Conservation (phyloP, 805 yeast genomes). For the Citeromyces nyonsensis region DNA sequence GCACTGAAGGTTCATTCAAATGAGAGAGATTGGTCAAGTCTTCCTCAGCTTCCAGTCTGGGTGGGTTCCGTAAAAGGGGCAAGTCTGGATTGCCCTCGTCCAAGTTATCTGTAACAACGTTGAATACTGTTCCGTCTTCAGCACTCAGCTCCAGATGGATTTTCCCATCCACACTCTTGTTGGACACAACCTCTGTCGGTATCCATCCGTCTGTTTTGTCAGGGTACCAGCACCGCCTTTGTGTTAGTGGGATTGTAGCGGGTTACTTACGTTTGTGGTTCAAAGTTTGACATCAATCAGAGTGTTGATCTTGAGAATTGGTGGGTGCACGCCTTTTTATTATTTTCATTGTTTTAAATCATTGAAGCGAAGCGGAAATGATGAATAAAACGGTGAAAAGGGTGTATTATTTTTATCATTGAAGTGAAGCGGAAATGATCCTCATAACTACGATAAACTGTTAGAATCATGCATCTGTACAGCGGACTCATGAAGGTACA, state of each 20-base stretch:
- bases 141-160: constrained; percentile 32
- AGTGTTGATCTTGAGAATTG: too few relatives aligned
- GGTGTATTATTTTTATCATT: too few relatives aligned
- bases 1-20: constrained; percentile 89
- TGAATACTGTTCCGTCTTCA: constrained; percentile 32
- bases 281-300: too few relatives aligned
- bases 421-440: too few relatives aligned
- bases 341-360: too few relatives aligned
- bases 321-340: too few relatives aligned
- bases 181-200: constrained; percentile 42
- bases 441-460: too few relatives aligned
- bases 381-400: too few relatives aligned
- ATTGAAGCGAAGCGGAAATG: too few relatives aligned
- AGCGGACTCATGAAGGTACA: too few relatives aligned
- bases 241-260: background rate
- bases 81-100: constrained; percentile 39
- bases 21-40: constrained; percentile 88
- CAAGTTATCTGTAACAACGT: constrained; percentile 29
- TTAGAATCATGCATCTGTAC: too few relatives aligned
- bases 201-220: constrained; percentile 64
- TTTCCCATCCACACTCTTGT: constrained; percentile 23
- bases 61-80: constrained; percentile 83
- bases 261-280: too few relatives aligned
- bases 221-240: constrained; percentile 69
- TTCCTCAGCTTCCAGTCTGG: constrained; percentile 82